phyloP scores from a whole-genome alignment of 2,329 filamentous ascomycete genomes.

The Capronia epimyces region DNA sequence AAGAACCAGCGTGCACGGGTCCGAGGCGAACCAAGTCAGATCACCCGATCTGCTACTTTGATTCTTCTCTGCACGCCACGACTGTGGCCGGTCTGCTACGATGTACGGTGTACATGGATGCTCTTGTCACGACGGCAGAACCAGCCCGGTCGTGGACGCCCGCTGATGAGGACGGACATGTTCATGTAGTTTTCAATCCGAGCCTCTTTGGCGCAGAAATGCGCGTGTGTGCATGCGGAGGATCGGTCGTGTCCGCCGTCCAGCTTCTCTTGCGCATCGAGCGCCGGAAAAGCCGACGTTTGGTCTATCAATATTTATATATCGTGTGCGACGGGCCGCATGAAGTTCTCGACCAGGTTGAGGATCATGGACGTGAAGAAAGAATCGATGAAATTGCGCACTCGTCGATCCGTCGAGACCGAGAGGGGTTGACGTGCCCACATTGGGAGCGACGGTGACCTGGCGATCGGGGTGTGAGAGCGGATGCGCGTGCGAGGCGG shows the following conservation, averaged over 20 bases:
- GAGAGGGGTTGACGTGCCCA: background rate
- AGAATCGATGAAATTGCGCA: background rate
- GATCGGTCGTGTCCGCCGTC: background rate
- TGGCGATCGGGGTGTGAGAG: background rate
- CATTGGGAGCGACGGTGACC: background rate
- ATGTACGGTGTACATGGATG: background rate
- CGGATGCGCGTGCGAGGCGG: background rate
- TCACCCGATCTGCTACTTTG: background rate
- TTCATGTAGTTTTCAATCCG: constrained; percentile 26
- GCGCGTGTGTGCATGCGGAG: constrained; percentile 8
- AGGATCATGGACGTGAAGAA: constrained; percentile 9
- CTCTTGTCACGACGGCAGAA: constrained; percentile 8
- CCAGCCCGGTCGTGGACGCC: constrained; percentile 17
- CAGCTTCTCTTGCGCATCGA: background rate
- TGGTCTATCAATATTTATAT: background rate
- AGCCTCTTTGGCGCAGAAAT: constrained; percentile 17
- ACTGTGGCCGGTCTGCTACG: constrained; percentile 16
- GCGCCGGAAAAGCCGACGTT: background rate
- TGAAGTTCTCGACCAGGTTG: constrained; percentile 1
- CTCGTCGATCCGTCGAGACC: background rate
- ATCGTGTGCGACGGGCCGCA: background rate
- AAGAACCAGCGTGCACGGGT: constrained; percentile 18
- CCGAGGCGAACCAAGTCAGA: constrained; percentile 9
- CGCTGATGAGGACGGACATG: constrained; percentile 10
- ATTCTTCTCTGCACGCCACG: constrained; percentile 6